Evolutionary conservation across 306 rosid species (phyloP).

Genomic region (Casuarina cunninghamiana): DNA sequence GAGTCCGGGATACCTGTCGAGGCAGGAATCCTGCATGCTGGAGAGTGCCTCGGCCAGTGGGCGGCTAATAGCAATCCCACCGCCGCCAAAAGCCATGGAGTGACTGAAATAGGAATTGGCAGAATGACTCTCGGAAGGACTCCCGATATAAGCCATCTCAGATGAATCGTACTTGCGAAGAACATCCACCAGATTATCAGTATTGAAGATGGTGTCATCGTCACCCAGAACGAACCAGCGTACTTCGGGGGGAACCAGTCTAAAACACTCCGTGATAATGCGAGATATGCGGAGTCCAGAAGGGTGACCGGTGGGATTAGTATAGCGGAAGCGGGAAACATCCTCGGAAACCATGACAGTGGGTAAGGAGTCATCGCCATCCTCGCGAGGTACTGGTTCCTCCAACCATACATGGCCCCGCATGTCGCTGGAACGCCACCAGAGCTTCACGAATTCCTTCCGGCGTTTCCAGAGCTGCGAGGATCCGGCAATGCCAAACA

Average conservation of each 20-base stretch:
- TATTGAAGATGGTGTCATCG: slow-evolving; percentile 76
- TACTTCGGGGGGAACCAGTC: slow-evolving; percentile 49
- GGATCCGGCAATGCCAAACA: slow-evolving; percentile 79
- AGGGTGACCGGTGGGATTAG: slow-evolving; percentile 75
- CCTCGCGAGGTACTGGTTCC: slow-evolving; percentile 46
- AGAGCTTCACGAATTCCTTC: slow-evolving; percentile 62
- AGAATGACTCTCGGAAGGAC: slow-evolving; percentile 80
- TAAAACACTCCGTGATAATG: slow-evolving; percentile 62
- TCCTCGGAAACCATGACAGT: slow-evolving; percentile 66
- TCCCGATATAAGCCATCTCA: slow-evolving; percentile 78
- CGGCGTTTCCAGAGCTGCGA: slow-evolving; percentile 66
- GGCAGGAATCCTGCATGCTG: slow-evolving; percentile 62
- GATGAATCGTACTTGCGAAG: slow-evolving; percentile 72
- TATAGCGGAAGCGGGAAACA: slow-evolving; percentile 66
- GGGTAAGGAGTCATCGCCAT: slow-evolving; percentile 52
- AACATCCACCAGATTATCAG: slow-evolving; percentile 64
- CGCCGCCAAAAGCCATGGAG: slow-evolving; percentile 84
- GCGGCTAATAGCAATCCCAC: slow-evolving; percentile 65
- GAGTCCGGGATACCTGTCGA: slow-evolving; percentile 73
- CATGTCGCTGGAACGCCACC: slow-evolving; percentile 79
- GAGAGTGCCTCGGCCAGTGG: slow-evolving; percentile 65
- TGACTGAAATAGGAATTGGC: slow-evolving; percentile 78
- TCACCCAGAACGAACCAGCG: slow-evolving; percentile 75
- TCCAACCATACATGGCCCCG: slow-evolving; percentile 81
- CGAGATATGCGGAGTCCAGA: slow-evolving; percentile 77